These are phyloP conservation scores for Periconia macrospinosa DNA, from an alignment of 2,329 filamentous ascomycete genomes.

Conservation along the genomic window DNA sequence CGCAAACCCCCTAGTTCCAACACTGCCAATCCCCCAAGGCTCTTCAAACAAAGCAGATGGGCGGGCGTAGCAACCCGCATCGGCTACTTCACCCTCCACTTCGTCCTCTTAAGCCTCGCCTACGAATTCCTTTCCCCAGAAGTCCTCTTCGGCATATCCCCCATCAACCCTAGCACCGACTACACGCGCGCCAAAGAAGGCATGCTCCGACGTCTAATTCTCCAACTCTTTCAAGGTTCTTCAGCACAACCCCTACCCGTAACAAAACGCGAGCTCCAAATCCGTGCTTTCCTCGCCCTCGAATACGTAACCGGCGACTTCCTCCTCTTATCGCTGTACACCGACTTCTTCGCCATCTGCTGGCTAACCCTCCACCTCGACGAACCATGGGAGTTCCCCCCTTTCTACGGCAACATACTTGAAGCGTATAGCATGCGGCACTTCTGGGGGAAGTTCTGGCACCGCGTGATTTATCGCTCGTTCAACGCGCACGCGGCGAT, in stretches of 20 bases:
- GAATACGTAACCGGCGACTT: slow-evolving; percentile 5
- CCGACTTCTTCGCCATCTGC: slow-evolving; percentile 8
- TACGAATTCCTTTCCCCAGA: background rate
- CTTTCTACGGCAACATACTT: slow-evolving; percentile 5
- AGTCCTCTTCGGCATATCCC: background rate
- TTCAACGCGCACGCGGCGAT: slow-evolving; percentile 7
- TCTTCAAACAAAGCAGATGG: background rate
- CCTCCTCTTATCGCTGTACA: slow-evolving; percentile 4
- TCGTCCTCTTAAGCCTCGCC: background rate
- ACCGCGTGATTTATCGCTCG: slow-evolving; percentile 8
- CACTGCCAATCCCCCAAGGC: background rate
- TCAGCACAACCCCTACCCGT: slow-evolving; percentile 1
- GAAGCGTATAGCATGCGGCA: slow-evolving; percentile 6
- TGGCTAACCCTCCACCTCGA: slow-evolving; percentile 6
- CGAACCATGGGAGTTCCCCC: slow-evolving; percentile 10
- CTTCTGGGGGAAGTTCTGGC: slow-evolving; percentile 11
- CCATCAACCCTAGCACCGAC: background rate
- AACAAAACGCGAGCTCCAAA: slow-evolving; percentile 3
- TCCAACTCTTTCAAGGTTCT: background rate
- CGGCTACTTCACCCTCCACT: slow-evolving; percentile 5
- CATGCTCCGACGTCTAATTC: slow-evolving; percentile 3
- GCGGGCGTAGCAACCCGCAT: slow-evolving; percentile 1
- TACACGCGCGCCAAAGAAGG: slow-evolving; percentile 5
- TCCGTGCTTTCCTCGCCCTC: slow-evolving; percentile 3
- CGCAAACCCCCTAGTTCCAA: background rate